Base-by-base conservation (phyloP, 2,329 filamentous ascomycete genomes). In the Ophiocordyceps robertsii region DNA sequence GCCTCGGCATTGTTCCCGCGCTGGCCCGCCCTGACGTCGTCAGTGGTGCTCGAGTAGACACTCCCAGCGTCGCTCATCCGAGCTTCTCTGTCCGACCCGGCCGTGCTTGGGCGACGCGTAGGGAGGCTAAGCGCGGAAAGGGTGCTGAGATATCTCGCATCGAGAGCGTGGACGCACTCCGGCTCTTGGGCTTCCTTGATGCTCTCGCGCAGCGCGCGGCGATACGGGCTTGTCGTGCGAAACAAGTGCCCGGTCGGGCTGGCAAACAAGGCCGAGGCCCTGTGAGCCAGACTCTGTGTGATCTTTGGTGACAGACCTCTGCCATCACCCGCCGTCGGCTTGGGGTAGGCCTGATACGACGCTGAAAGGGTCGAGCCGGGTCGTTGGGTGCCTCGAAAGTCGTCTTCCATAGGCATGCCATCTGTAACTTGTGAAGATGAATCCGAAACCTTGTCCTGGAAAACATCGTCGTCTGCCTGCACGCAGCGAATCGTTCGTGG, bases 191-290 rank as follows among this genome's bases (percentile, higher is more conserved):
- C 59, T 8, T 58, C 52, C 43, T 60, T 58, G 49, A 73, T 73
- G 2, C 58, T 68, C 40, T 66, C 63, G 37, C 63, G 66, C 29
- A 79, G 51, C 3, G 68, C 69, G 24, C 68, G 68, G 3, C 74
- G 68, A 48, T 72, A 80, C 0, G 74, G 73, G 42, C 73, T 79
- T 24, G 65, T 60, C 1, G 71, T 70, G 27, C 72, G 65, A 46
- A 77, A 75, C 1, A 75, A 56, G 45, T 73, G 68, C 14, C 64
- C 66, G 2, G 63, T 58, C 2, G 69, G 68, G 37, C 72, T 76
- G 1, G 66, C 69, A 48, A 73, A 73, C 48, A 74, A 72, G 0
- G 64, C 66, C 1, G 70, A 71, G 44, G 62, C 67, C 19, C 65
- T 60, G 40, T 68, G 60, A 0, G 63, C 64, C 6, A 68, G 45